Base-by-base conservation (phyloP, 768 basidiomycete species). In the Suillus discolor region DNA sequence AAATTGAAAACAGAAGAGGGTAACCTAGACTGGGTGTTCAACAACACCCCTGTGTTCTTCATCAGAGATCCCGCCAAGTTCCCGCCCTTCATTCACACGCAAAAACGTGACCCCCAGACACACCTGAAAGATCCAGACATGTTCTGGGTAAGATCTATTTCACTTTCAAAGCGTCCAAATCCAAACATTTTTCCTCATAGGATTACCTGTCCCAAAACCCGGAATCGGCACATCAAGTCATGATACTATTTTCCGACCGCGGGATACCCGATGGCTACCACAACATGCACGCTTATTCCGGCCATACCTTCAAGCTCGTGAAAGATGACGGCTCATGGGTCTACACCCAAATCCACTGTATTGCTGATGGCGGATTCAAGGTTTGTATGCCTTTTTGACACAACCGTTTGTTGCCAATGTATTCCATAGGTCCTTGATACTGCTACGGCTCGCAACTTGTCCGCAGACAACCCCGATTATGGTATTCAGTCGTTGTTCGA, bases 191-290 rank as follows among this genome's bases (percentile, higher is more conserved):
- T 28, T 36, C 59, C 73, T 70, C 61, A 69, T 74, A 94, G 93
- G 96, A 97, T 77, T 97, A 93, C 74, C 86, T 97, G 65, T 85
- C 87, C 38, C 89, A 93, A 76, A 94, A 93, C 80, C 91, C 93
- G 12, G 93, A 96, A 80, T 92, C 93, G 23, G 92, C 91, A 65
- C 92, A 94, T 77, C 93, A 94, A 79, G 81, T 93, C 72, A 84
- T 93, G 85, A 96, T 96, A 76, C 84, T 94, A 66, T 90, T 97
- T 82, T 92, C 92, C n/a, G 96, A 98, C 79, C 93, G 96, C 72
- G 91, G 94, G 57, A 97, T 94, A 64, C 96, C 97, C 67, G 90
- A 89, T 78, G 95, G 87, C n/a, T 96, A 81, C 81, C 89, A 92
- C 79, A 82, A 89, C 67, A 83, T 88, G 88, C 93, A 98, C 79